Base-by-base conservation (phyloP, 768 basidiomycete species). In the Leucogyrophana mollusca region DNA sequence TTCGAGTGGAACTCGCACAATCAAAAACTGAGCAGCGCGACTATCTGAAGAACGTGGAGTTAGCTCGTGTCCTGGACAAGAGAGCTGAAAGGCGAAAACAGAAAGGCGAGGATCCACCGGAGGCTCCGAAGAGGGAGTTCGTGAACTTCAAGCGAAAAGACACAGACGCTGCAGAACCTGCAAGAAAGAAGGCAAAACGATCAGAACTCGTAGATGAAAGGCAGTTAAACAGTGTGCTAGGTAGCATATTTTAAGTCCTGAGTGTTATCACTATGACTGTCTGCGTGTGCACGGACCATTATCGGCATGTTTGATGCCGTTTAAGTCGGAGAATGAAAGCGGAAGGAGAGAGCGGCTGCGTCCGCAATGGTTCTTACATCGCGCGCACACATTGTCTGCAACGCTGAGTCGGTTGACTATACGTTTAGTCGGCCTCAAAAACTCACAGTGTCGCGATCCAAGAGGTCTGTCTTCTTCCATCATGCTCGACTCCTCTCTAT, bases 21-120 rank as follows among this genome's bases (percentile, higher is more conserved):
- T 95, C 93, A 18, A 82, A 77, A 58, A 71, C 79, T 23, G 96
- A 98, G 67, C 94, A 99, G 61, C 81, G 82, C 36, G 90, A 94
- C 30, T 98, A 99, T 66, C 78, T 98, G 43, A 82, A 79, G 62
- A 94, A 96, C 50, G 96, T 99, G 22, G 95, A 97, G 60, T 79
- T 94, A 14, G 94, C 94, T 2, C 81, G 86, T 9, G 83, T 94
- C 34, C 64, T 93, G 55, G 85, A 88, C 53, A 93, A 90, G 61
- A 83, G 89, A n/a, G 81, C 76, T 24, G 78, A 82, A 56, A 80
- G 77, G 61, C 82, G 83, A 59, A 75, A 67, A 49, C 75, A 79
- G 60, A 79, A 72, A 52, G 81, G 80, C 3, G 76, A 79, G 52
- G 77, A 73, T 9, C 70, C 81, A 3, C 6, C 59, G 17, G 57